Conservation (phyloP, 2,329 filamentous ascomycete species). For the Xylariaceae sp. region DNA sequence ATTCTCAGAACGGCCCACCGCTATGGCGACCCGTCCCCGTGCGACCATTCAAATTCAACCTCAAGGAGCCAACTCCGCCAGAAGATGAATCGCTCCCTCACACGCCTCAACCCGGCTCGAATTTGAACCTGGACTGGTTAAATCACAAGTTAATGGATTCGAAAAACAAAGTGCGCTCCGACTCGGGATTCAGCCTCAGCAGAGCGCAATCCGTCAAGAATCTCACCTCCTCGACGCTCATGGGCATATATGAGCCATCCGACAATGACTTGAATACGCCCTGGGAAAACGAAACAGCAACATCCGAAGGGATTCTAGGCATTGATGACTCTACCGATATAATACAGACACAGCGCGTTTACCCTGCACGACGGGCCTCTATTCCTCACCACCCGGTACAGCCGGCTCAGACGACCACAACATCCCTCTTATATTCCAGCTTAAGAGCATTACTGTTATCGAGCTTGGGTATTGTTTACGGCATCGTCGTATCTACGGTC, state of each 20-base stretch:
- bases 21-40: constrained; percentile 66
- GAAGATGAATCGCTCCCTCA: constrained; percentile 34
- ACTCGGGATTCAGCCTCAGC: constrained; percentile 45
- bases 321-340: constrained; percentile 29
- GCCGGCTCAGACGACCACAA: constrained; percentile 27
- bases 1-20: constrained; percentile 40
- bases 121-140: constrained; percentile 34
- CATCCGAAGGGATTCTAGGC: constrained; percentile 48
- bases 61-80: constrained; percentile 43
- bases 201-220: constrained; percentile 77
- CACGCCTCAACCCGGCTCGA: constrained; percentile 45
- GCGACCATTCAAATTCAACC: constrained; percentile 61
- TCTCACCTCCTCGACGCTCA: constrained; percentile 81
- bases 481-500: constrained; percentile 71
- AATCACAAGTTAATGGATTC: constrained; percentile 32
- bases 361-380: constrained; percentile 35
- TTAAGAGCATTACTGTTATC: constrained; percentile 64
- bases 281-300: constrained; percentile 73
- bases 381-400: constrained; percentile 29
- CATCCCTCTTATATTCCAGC: constrained; percentile 45
- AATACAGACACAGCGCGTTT: constrained; percentile 28
- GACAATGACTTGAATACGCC: constrained; percentile 57
- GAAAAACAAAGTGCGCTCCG: constrained; percentile 20
- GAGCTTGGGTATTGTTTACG: constrained; percentile 74
- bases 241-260: constrained; percentile 79